Conservation (phyloP, 2,329 filamentous ascomycete species). For the Fusarium sp. region DNA sequence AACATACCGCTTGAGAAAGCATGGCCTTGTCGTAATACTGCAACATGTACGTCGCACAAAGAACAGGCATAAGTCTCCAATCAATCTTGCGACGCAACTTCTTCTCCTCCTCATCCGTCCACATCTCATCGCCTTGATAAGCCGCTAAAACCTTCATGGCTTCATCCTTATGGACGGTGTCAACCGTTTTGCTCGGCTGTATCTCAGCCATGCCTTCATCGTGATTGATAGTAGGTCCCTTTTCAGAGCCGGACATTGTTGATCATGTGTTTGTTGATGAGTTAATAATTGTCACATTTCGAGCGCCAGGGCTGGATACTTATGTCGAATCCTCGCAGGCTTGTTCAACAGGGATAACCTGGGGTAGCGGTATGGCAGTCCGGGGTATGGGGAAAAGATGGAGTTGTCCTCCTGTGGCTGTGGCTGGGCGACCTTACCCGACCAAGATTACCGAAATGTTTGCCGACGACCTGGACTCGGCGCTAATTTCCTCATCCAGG, state of each 20-base stretch:
- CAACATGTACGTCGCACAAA: slow-evolving; percentile 59
- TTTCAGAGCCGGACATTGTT: slow-evolving; percentile 38
- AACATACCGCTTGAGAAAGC: slow-evolving; percentile 62
- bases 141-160: slow-evolving; percentile 55
- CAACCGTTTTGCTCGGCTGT: slow-evolving; percentile 13
- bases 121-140: slow-evolving; percentile 57
- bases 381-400: background rate
- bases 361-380: slow-evolving; percentile 6
- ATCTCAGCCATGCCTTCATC: slow-evolving; percentile 13
- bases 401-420: background rate
- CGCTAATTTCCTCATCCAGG: background rate
- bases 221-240: slow-evolving; percentile 23
- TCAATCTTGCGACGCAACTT: slow-evolving; percentile 51
- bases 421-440: slow-evolving; percentile 16
- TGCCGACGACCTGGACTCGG: slow-evolving; percentile 11
- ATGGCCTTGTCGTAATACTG: slow-evolving; percentile 66
- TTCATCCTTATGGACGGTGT: slow-evolving; percentile 42
- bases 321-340: slow-evolving; percentile 14
- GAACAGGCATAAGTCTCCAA: slow-evolving; percentile 56
- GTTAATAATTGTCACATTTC: background rate
- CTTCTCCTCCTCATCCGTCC: slow-evolving; percentile 58
- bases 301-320: slow-evolving; percentile 24
- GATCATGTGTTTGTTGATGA: background rate
- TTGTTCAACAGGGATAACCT: slow-evolving; percentile 9
- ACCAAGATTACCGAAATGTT: slow-evolving; percentile 17